phyloP scores from a whole-genome alignment of 1,284 basidiomycete genomes.

The Irpex sp. region DNA sequence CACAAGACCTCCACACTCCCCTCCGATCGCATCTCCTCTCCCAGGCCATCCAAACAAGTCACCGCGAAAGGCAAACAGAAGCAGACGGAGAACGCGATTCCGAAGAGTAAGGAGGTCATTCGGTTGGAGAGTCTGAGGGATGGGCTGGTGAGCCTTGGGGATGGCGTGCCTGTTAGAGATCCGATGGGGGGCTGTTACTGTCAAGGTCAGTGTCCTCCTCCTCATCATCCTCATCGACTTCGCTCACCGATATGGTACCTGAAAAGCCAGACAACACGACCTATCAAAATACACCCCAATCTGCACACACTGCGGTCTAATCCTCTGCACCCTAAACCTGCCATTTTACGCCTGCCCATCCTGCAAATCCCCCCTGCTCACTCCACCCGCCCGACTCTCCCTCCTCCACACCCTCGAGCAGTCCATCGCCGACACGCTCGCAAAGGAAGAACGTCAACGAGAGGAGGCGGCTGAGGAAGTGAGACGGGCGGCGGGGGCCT shows the following conservation, averaged over 20 bases:
- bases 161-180: slow-evolving; percentile 35
- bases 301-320: slow-evolving; percentile 56
- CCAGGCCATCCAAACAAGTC: slow-evolving; percentile 11
- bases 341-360: slow-evolving; percentile 57
- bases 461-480: slow-evolving; percentile 44
- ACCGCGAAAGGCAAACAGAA: slow-evolving; percentile 22
- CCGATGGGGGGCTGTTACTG: slow-evolving; percentile 67
- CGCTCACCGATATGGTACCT: background rate
- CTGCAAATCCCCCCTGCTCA: slow-evolving; percentile 41
- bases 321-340: slow-evolving; percentile 56
- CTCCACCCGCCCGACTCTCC: slow-evolving; percentile 27
- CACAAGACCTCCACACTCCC: slow-evolving; percentile 21
- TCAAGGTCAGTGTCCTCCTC: slow-evolving; percentile 39
- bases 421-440: slow-evolving; percentile 40
- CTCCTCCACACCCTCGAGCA: slow-evolving; percentile 41
- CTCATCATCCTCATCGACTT: too few relatives aligned
- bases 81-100: slow-evolving; percentile 13
- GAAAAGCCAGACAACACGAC: slow-evolving; percentile 51
- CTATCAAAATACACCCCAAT: slow-evolving; percentile 54
- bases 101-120: slow-evolving; percentile 27
- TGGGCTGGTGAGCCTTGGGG: slow-evolving; percentile 19
- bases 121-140: slow-evolving; percentile 27
- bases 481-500: slow-evolving; percentile 51
- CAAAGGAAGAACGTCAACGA: slow-evolving; percentile 45
- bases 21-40: slow-evolving; percentile 23